Evolutionary conservation across 306 rosid species (phyloP).

Genomic region (Acacia confusa): DNA sequence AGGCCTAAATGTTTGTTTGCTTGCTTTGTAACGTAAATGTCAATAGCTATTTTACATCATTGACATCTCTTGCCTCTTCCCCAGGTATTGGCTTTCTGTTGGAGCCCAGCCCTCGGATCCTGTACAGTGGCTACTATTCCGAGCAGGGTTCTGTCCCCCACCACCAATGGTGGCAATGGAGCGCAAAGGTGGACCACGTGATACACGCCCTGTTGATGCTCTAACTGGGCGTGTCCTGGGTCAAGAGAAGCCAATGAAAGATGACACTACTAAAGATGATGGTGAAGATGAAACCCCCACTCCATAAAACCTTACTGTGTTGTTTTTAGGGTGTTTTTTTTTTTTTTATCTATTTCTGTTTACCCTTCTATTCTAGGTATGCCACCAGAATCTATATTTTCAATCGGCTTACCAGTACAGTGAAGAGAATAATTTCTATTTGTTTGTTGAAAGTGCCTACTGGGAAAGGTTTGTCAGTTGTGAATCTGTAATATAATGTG

Average conservation of each 20-base stretch:
- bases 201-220: conserved; percentile 63
- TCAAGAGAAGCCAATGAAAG: conserved; percentile 43
- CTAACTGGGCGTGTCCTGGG: conserved; percentile 57
- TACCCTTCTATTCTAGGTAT: conserved; percentile 33
- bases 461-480: neutral
- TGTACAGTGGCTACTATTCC: conserved; percentile 72
- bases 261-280: conserved; percentile 11
- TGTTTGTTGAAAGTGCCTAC: conserved; percentile 23
- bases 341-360: conserved; percentile 33
- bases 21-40: conserved; percentile 4
- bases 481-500: conserved; percentile 1
- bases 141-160: conserved; percentile 82
- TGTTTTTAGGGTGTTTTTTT: conserved; percentile 2
- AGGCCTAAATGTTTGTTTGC: conserved; percentile 22
- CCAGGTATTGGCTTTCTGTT: conserved; percentile 94
- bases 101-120: conserved; percentile 98
- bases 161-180: conserved; percentile 91
- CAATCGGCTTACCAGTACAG: conserved; percentile 29
- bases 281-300: conserved; percentile 24
- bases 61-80: conserved; percentile 2
- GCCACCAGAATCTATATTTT: conserved; percentile 37
- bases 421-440: conserved; percentile 26
- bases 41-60: neutral
- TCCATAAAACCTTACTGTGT: conserved; percentile 22
- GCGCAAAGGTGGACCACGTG: conserved; percentile 78